phyloP scores from a whole-genome alignment of 148 eudicot species.

The Chenopodium album region DNA sequence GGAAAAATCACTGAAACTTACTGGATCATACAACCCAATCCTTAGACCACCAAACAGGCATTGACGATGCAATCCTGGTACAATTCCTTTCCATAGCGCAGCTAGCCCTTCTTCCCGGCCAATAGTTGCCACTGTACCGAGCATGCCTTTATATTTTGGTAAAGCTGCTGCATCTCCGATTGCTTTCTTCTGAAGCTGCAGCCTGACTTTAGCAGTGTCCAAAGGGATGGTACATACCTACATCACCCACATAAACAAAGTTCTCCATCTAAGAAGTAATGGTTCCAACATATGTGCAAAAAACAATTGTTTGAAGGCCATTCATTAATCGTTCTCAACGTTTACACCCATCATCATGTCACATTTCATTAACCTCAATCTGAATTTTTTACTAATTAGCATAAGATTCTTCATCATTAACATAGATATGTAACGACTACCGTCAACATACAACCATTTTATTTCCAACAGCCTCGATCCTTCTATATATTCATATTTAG shows the following conservation, averaged over 20 bases:
- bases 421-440: not conserved
- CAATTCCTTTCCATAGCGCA: slow-evolving; percentile 95
- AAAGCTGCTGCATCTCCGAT: slow-evolving; percentile 61
- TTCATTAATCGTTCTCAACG: not conserved
- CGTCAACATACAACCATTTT: not conserved
- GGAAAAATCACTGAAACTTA: slow-evolving; percentile 36
- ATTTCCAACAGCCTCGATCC: not conserved
- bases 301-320: not conserved
- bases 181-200: slow-evolving; percentile 87
- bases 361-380: not conserved
- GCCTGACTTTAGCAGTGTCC: slow-evolving; percentile 98
- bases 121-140: slow-evolving; percentile 90
- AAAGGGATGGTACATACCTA: slow-evolving; percentile 87
- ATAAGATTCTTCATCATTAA: not conserved
- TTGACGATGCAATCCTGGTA: slow-evolving; percentile 96
- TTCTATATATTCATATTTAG: too few species aligned
- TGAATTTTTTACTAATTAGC: not conserved
- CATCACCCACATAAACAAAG: not conserved
- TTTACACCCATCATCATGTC: not conserved
- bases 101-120: slow-evolving; percentile 87
- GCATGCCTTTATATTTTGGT: slow-evolving; percentile 84
- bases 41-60: slow-evolving; percentile 91
- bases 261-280: not conserved
- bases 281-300: not conserved
- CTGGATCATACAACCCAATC: slow-evolving; percentile 96